These are phyloP conservation scores for Brettanomyces bruxellensis DNA, from an alignment of 805 yeast species.

Conservation along the genomic window DNA sequence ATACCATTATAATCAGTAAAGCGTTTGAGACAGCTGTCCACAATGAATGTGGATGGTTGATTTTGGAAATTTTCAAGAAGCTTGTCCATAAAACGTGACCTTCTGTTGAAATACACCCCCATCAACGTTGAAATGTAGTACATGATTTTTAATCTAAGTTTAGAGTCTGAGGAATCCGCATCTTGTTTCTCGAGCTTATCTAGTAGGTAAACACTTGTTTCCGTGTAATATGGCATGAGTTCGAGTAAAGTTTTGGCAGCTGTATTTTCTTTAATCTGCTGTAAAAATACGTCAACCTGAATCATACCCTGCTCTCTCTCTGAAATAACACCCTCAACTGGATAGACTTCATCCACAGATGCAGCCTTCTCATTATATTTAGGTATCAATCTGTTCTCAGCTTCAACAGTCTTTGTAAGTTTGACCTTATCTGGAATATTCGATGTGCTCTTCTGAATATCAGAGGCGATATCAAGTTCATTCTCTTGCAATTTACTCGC, in stretches of 20 bases:
- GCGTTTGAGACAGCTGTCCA: conserved; percentile 62
- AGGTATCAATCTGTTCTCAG: conserved; percentile 78
- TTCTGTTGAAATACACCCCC: conserved; percentile 71
- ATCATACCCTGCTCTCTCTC: conserved; percentile 52
- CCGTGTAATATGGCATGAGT: conserved; percentile 51
- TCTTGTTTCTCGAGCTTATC: conserved; percentile 3
- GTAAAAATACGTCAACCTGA: conserved; percentile 50
- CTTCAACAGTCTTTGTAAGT: conserved; percentile 45
- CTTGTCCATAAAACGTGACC: conserved; percentile 49
- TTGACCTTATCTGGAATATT: conserved; percentile 65
- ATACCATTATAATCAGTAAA: conserved; percentile 67
- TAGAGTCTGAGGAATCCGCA: conserved; percentile 23
- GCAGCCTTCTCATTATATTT: conserved; percentile 69
- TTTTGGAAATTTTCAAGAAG: conserved; percentile 53
- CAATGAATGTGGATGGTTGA: conserved; percentile 69
- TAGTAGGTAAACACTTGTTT: conserved; percentile 17
- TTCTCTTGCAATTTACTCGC: conserved; percentile 61
- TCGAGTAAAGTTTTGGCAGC: conserved; percentile 28
- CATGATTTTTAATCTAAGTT: conserved; percentile 56
- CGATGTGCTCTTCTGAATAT: conserved; percentile 60
- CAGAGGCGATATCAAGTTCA: conserved; percentile 75
- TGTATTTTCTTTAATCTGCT: conserved; percentile 30
- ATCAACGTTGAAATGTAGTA: conserved; percentile 72
- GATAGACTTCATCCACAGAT: conserved; percentile 73
- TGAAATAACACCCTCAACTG: conserved; percentile 63